Evolutionary conservation across 768 basidiomycete species (phyloP).

Genomic region (Hericium alpestre): DNA sequence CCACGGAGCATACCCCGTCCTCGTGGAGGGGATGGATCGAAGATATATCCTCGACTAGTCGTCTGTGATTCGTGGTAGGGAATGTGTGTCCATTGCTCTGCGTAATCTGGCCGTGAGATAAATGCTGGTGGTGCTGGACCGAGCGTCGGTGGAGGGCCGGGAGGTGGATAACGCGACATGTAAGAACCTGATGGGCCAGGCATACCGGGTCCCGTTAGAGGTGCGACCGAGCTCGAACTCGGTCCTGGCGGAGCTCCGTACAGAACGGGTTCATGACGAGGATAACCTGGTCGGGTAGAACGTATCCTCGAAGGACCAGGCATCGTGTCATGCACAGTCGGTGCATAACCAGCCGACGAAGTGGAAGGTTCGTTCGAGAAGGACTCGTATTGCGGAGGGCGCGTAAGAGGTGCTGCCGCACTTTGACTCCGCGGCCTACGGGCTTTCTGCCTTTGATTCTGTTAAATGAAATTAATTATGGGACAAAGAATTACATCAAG

Average conservation of each 20-base stretch:
- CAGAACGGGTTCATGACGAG: neutral
- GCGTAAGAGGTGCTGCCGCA: slow-evolving; percentile 34
- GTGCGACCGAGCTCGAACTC: neutral
- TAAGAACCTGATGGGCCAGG: slow-evolving; percentile 7
- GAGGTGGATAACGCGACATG: neutral
- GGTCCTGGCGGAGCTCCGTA: neutral
- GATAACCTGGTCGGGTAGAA: neutral
- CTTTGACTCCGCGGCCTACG: slow-evolving; percentile 59
- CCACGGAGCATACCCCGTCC: neutral
- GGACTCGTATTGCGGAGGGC: slow-evolving; percentile 53
- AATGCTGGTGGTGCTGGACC: neutral
- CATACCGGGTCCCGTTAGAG: slow-evolving; percentile 12
- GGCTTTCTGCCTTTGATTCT: slow-evolving; percentile 87
- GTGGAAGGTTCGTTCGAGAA: slow-evolving; percentile 38
- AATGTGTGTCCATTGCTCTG: neutral
- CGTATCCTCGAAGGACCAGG: slow-evolving; percentile 6
- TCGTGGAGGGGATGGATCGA: neutral
- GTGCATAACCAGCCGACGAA: slow-evolving; percentile 16
- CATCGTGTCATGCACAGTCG: slow-evolving; percentile 8
- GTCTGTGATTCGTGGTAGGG: neutral
- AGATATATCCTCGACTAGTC: neutral
- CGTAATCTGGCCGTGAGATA: neutral
- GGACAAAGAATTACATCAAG: slow-evolving; percentile 2
- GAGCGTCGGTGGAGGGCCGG: neutral
- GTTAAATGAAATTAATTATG: slow-evolving; percentile 11